Evolutionary conservation across 495 filamentous ascomycete species (phyloP).

Genomic region (Rhypophila decipiens): DNA sequence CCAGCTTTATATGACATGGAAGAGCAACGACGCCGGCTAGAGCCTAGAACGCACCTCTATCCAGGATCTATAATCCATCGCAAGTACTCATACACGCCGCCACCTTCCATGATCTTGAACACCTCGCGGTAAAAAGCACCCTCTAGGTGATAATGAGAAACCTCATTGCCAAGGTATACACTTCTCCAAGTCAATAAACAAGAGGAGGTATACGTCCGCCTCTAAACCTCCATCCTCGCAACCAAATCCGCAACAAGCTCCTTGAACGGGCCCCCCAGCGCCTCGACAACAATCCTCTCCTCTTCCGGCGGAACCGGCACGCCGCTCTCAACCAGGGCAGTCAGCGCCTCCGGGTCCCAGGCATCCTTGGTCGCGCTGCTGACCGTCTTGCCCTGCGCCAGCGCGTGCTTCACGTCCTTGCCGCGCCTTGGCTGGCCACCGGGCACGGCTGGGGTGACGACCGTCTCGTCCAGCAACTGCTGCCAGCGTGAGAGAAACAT

Average conservation of each 20-base stretch:
- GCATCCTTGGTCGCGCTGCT: slow-evolving; percentile 30
- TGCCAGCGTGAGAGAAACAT: slow-evolving; percentile 61
- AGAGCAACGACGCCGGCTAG: too few species aligned
- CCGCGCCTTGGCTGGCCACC: slow-evolving; percentile 44
- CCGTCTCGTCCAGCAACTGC: slow-evolving; percentile 50
- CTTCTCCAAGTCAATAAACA: background rate
- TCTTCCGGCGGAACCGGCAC: slow-evolving; percentile 29
- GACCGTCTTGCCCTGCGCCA: slow-evolving; percentile 43
- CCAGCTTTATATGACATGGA: too few species aligned
- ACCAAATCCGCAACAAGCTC: slow-evolving; percentile 19
- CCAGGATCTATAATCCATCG: too few species aligned
- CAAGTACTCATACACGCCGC: too few species aligned
- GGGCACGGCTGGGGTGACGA: slow-evolving; percentile 47
- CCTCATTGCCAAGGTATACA: too few species aligned
- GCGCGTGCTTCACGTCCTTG: slow-evolving; percentile 40
- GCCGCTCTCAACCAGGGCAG: slow-evolving; percentile 10
- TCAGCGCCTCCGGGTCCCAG: slow-evolving; percentile 16
- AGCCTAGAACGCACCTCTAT: too few species aligned
- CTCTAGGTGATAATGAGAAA: too few species aligned
- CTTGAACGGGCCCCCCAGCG: slow-evolving; percentile 29
- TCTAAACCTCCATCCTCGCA: background rate
- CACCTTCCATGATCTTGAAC: too few species aligned
- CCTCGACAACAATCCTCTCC: slow-evolving; percentile 28
- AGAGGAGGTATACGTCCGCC: background rate
- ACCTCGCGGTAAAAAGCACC: too few species aligned